phyloP scores from a whole-genome alignment of 768 basidiomycete genomes.

The Tulasnella sp. region DNA sequence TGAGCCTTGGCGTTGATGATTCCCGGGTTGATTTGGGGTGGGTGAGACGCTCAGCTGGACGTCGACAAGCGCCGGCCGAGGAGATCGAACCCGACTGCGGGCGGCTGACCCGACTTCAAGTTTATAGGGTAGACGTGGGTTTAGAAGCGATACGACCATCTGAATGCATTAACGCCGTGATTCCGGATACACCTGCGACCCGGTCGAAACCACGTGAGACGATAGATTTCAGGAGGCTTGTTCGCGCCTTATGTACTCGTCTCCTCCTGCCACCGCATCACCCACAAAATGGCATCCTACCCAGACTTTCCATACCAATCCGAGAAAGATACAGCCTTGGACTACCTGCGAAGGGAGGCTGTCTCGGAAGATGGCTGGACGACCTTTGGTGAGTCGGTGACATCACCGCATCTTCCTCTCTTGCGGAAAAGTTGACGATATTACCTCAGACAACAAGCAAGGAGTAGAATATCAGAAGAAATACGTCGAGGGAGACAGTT shows the following conservation, averaged over 20 bases:
- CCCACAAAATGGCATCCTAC: neutral
- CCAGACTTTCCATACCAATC: constrained; percentile 33
- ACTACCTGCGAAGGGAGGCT: constrained; percentile 35
- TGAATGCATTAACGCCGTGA: no score
- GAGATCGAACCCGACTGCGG: no score
- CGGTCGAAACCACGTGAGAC: neutral
- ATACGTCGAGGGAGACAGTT: constrained; percentile 33
- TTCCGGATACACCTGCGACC: neutral
- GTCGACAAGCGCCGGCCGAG: no score
- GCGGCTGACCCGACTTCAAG: no score
- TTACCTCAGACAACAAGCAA: constrained; percentile 34
- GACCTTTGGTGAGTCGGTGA: constrained; percentile 27
- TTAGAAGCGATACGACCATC: no score
- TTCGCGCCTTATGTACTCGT: neutral
- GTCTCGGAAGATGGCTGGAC: constrained; percentile 37
- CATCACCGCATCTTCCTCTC: neutral
- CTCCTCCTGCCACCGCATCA: neutral
- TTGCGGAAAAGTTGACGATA: neutral
- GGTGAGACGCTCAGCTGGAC: no score
- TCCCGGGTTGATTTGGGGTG: no score
- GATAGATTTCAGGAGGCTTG: neutral
- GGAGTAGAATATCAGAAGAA: constrained; percentile 37
- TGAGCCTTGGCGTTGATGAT: no score
- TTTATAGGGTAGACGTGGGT: no score
- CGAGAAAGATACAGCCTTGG: constrained; percentile 31